phyloP scores from a whole-genome alignment of 768 basidiomycete genomes.

The Gautieria morchelliformis region DNA sequence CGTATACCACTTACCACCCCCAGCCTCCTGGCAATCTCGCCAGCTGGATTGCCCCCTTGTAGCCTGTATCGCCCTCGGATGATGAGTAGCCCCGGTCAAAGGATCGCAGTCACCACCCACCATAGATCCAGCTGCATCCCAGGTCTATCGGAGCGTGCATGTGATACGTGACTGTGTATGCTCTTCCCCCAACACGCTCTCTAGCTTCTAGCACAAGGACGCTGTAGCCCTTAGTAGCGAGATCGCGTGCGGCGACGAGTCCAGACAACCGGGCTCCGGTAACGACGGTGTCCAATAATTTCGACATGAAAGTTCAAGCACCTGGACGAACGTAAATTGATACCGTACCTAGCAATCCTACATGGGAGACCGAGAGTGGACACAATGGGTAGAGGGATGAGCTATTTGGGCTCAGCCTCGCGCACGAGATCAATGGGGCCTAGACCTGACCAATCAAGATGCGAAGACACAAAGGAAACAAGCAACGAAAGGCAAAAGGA shows the following conservation, averaged over 20 bases:
- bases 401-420: too few species aligned
- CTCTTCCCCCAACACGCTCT: slow-evolving; percentile 7
- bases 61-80: neutral
- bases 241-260: slow-evolving; percentile 10
- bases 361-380: too few species aligned
- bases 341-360: too few species aligned
- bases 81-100: neutral
- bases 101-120: neutral
- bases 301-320: too few species aligned
- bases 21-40: slow-evolving; percentile 7
- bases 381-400: too few species aligned
- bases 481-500: too few species aligned
- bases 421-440: too few species aligned
- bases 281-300: slow-evolving; percentile 8
- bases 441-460: too few species aligned
- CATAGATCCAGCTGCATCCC: neutral
- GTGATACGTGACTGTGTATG: neutral
- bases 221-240: slow-evolving; percentile 5
- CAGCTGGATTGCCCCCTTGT: slow-evolving; percentile 11
- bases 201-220: slow-evolving; percentile 13
- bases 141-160: slow-evolving; percentile 3
- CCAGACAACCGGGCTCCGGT: slow-evolving; percentile 12
- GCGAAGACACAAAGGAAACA: too few species aligned
- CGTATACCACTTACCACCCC: slow-evolving; percentile 1
- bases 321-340: too few species aligned